Evolutionary conservation across 768 basidiomycete genomes (phyloP).

Genomic region (Russula sp.): DNA sequence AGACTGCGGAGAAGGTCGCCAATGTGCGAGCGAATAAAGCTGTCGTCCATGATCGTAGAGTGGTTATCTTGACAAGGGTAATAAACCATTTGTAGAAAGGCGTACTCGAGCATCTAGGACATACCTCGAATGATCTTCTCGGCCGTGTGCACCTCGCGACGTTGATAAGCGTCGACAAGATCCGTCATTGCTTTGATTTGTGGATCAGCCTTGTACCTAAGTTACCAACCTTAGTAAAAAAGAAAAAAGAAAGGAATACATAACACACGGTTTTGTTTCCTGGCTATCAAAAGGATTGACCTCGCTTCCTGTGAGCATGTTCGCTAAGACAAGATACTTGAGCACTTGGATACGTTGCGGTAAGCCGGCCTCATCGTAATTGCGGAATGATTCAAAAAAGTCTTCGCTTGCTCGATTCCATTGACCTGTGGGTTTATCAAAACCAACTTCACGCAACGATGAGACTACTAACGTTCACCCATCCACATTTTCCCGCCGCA

Average conservation of each 20-base stretch:
- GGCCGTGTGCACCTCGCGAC: conserved; percentile 93
- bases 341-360: conserved; percentile 96
- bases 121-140: conserved; percentile 90
- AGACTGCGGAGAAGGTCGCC: conserved; percentile 93
- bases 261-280: conserved; percentile 93
- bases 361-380: conserved; percentile 97
- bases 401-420: conserved; percentile 97
- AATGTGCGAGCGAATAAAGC: conserved; percentile 93
- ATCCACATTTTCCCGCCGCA: conserved; percentile 99
- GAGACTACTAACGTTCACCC: conserved; percentile 76
- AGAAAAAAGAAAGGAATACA: neutral
- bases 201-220: conserved; percentile 89
- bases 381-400: conserved; percentile 98
- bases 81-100: conserved; percentile 11
- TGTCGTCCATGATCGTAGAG: conserved; percentile 93
- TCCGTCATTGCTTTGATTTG: conserved; percentile 99
- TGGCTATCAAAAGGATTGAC: conserved; percentile 99
- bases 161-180: conserved; percentile 94
- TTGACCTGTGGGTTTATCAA: conserved; percentile 56
- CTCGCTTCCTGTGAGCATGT: conserved; percentile 97
- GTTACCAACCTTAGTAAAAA: neutral
- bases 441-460: neutral
- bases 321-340: conserved; percentile 95
- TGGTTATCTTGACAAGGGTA: conserved; percentile 64
- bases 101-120: neutral